These are phyloP conservation scores for Biscogniauxia sp. DNA, from an alignment of 2,329 filamentous ascomycete genomes.

Conservation along the genomic window DNA sequence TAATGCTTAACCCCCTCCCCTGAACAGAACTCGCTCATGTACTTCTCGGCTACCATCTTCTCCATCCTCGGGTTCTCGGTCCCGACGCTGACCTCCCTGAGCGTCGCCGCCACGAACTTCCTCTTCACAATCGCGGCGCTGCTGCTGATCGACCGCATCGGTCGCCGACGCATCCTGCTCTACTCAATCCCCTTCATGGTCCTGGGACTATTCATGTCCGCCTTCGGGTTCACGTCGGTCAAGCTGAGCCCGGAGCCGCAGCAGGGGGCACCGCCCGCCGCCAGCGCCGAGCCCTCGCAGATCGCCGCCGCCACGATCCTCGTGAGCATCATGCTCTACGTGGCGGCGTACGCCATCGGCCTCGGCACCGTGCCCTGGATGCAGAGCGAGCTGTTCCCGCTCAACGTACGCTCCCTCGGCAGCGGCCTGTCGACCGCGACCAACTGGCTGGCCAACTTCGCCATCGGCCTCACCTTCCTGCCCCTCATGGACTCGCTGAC, in stretches of 20 bases:
- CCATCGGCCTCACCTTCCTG: conserved; percentile 82
- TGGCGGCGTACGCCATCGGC: conserved; percentile 81
- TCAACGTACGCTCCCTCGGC: conserved; percentile 69
- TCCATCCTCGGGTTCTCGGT: conserved; percentile 72
- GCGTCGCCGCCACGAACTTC: conserved; percentile 81
- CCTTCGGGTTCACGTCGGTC: conserved; percentile 69
- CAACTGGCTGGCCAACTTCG: conserved; percentile 84
- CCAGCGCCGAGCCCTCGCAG: conserved; percentile 21
- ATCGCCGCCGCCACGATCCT: conserved; percentile 60
- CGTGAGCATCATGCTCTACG: conserved; percentile 75
- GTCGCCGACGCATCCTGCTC: conserved; percentile 75
- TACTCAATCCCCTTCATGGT: conserved; percentile 84
- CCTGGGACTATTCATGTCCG: conserved; percentile 66
- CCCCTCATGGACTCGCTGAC: conserved; percentile 64
- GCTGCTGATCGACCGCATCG: conserved; percentile 73
- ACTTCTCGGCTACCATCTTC: conserved; percentile 83
- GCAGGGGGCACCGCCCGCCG: conserved; percentile 5
- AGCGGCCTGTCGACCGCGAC: conserved; percentile 74
- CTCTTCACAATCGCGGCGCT: conserved; percentile 74
- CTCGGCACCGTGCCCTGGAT: conserved; percentile 95
- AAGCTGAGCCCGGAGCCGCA: conserved; percentile 37
- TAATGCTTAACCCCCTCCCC: background rate
- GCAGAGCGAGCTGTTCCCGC: conserved; percentile 86
- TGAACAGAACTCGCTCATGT: conserved; percentile 79
- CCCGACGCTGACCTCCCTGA: conserved; percentile 76